Evolutionary conservation across 1,284 basidiomycete species (phyloP).

Genomic region (Sporisorium exsertum): DNA sequence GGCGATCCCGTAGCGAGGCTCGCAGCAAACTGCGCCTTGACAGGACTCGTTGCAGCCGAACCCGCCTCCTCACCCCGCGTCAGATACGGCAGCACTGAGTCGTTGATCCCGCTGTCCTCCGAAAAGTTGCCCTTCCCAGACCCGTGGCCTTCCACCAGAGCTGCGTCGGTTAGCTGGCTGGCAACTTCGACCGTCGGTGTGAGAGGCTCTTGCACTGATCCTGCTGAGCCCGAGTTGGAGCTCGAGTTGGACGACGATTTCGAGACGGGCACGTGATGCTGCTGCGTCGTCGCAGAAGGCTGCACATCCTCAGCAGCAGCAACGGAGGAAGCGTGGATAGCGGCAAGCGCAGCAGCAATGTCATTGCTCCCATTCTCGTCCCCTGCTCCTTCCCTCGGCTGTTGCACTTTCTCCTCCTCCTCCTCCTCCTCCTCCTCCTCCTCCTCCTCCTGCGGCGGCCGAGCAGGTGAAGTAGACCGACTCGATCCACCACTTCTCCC

Average conservation of each 20-base stretch:
- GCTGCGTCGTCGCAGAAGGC: too few relatives aligned
- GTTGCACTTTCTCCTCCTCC: not conserved
- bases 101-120: conserved; percentile 4
- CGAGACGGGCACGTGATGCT: conserved; percentile 17
- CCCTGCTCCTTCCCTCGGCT: conserved; percentile 25
- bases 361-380: conserved; percentile 28
- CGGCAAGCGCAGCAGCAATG: conserved; percentile 28
- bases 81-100: not conserved
- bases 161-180: not conserved
- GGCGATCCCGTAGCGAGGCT: not conserved
- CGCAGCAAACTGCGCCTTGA: conserved; percentile 14
- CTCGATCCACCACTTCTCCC: conserved; percentile 6
- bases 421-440: conserved; percentile 23
- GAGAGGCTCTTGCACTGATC: conserved; percentile 16
- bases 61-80: not conserved
- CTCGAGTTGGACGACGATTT: conserved; percentile 26
- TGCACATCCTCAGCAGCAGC: not conserved
- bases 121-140: not conserved
- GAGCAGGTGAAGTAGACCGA: not conserved
- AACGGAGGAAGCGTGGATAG: conserved; percentile 20
- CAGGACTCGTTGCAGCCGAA: conserved; percentile 2
- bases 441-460: not conserved
- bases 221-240: conserved; percentile 12
- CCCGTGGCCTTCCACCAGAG: not conserved
- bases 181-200: conserved; percentile 19